Evolutionary conservation across 345 rosid genomes (phyloP).

Genomic region (Eucalyptus guilfoylei): DNA sequence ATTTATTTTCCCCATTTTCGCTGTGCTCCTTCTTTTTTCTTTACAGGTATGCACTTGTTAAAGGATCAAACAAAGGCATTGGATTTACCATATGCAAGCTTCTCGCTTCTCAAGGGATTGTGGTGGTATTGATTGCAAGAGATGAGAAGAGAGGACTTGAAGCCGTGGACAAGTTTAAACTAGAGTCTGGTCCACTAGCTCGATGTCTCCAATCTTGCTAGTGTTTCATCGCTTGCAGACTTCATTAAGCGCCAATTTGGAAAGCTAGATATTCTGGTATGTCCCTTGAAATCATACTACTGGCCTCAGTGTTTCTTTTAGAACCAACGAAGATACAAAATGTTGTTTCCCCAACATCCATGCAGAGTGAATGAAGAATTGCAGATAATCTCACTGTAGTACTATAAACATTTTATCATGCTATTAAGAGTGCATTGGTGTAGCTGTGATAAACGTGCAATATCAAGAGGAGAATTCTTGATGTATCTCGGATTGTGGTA

Average conservation of each 20-base stretch:
- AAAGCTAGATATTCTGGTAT: constrained; percentile 30
- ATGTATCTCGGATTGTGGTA: not conserved
- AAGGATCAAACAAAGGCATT: not conserved
- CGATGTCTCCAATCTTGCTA: constrained; percentile 11
- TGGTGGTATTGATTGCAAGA: not conserved
- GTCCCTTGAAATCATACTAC: not conserved
- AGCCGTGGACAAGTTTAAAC: constrained; percentile 6
- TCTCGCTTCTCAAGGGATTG: constrained; percentile 6
- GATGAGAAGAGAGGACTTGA: constrained; percentile 21
- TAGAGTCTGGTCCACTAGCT: constrained; percentile 17
- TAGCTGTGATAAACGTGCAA: not conserved
- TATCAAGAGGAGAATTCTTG: not conserved
- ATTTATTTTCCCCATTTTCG: not conserved
- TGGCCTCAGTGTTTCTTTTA: not conserved
- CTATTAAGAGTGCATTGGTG: too few species aligned
- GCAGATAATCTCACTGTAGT: too few species aligned
- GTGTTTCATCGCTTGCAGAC: constrained; percentile 6
- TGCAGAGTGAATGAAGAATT: not conserved
- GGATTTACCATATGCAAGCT: not conserved
- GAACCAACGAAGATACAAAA: not conserved
- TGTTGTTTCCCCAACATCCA: not conserved
- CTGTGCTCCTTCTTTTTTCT: not conserved
- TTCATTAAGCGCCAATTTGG: constrained; percentile 17
- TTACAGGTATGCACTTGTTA: not conserved
- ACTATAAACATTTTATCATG: too few species aligned